A percentile compares a stretch with the other conserved stretches of the same genome.
These are phyloP conservation scores for Gnomoniopsis sp. DNA, from an alignment of 2,329 filamentous ascomycete genomes.

Conservation along the genomic window DNA sequence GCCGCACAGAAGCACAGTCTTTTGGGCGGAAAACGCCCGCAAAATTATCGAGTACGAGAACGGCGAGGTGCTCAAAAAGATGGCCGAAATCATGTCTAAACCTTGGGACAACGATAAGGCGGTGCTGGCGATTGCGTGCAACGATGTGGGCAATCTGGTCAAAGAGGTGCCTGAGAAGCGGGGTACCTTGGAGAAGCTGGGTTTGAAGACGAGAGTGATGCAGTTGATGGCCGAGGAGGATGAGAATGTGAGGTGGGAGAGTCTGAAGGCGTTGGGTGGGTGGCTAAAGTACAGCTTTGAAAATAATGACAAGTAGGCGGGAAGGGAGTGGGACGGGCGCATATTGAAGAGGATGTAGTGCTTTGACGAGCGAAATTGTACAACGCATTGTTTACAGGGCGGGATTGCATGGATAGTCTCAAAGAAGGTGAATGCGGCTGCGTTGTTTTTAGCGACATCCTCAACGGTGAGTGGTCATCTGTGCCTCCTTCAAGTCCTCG, in stretches of 20 bases:
- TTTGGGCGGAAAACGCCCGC: constrained; percentile 89
- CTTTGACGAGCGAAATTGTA: constrained; percentile 13
- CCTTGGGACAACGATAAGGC: constrained; percentile 79
- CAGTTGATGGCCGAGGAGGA: constrained; percentile 88
- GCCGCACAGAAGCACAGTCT: constrained; percentile 79
- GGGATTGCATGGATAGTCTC: no score
- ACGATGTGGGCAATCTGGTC: constrained; percentile 84
- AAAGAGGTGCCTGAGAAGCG: constrained; percentile 86
- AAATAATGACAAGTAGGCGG: constrained; percentile 23
- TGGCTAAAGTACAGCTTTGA: constrained; percentile 66
- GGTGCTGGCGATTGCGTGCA: constrained; percentile 88
- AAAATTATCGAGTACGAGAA: constrained; percentile 82
- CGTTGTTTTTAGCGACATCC: neutral
- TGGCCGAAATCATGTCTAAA: constrained; percentile 77
- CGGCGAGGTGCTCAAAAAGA: constrained; percentile 71
- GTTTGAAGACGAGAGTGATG: constrained; percentile 85
- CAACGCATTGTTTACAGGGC: constrained; percentile 8
- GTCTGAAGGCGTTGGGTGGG: constrained; percentile 71
- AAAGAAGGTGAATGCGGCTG: neutral
- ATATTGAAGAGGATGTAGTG: neutral
- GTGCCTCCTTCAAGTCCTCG: no score
- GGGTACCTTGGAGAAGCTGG: constrained; percentile 74
- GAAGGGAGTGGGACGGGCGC: neutral
- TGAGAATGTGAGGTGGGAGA: constrained; percentile 90
- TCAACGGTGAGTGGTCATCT: no score